Evolutionary conservation across 2,329 filamentous ascomycete genomes (phyloP), one percentile per base, ranked within the genome.

Genomic region (Tolypocladium ophioglossoides): DNA sequence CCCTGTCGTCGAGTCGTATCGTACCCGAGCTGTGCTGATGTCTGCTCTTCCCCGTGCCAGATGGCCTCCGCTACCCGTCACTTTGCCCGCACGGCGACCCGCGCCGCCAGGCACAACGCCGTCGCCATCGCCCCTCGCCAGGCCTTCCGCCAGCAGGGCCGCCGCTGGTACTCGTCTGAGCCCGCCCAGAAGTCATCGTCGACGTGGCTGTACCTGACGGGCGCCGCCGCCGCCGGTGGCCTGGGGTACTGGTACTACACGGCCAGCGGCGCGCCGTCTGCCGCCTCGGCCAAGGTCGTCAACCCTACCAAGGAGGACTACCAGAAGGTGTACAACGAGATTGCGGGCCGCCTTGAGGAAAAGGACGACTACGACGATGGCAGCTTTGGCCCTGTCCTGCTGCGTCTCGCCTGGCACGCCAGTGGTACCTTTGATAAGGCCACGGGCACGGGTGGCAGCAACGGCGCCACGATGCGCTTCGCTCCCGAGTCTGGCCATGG

Each of bases 391-490:
- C 94, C 92, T 32, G 91, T 97, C 57, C 78, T 97, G 54, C 75
- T 97, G 59, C 84, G 92, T 65, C 82, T 97, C 62, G 92, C 90
- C 58, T 97, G 94, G 92, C 94, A 97, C 76, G 85, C 86, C 61
- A 91, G 86, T 63, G 92, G 92, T 63, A 99, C 92, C 64, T 97
- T 86, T 67, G 92, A 97, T 70, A 87, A 86, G 75, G 82, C 82
- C 67, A 96, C 91, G 30, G 80, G 82, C 60, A 97, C 92, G 48
- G 94, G 92, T 65, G 92, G 92, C 62, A 92, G 87, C 78, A 96
- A 97, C 72, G 92, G 94, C 61, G 92, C 92, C 55, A 96, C 91
- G 61, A 97, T 97, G 94, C 85, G 94, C 68, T 97, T 96, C 70
- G 78, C 85, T 27, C 91, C 92, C 49, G 94, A 97, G 76, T 78